These are phyloP conservation scores for Fraxinus americana DNA, from an alignment of 257 asterid genomes.

Conservation along the genomic window DNA sequence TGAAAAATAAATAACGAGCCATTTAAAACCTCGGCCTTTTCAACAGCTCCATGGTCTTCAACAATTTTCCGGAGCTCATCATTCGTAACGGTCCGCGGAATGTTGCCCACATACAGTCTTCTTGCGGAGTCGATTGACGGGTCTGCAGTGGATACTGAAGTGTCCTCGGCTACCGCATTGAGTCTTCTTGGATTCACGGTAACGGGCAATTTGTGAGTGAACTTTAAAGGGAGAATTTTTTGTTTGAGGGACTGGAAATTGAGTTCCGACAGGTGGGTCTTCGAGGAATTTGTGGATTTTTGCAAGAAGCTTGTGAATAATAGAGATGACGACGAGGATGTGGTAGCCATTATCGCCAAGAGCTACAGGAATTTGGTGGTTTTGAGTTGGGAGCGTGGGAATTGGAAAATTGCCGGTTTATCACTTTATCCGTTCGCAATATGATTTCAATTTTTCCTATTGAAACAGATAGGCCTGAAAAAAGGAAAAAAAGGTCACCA, in stretches of 20 bases:
- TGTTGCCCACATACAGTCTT: constrained; percentile 78
- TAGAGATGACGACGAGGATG: constrained; percentile 50
- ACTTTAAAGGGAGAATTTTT: constrained; percentile 32
- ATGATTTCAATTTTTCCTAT: no score
- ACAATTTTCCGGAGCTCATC: constrained; percentile 77
- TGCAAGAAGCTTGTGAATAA: constrained; percentile 47
- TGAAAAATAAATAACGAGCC: neutral
- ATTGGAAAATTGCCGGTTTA: neutral
- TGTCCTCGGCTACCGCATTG: constrained; percentile 59
- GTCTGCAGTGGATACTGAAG: constrained; percentile 60
- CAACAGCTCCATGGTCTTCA: constrained; percentile 78
- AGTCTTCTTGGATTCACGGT: constrained; percentile 28
- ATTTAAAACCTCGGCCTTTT: constrained; percentile 73
- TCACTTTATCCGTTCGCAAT: neutral
- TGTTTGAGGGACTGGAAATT: constrained; percentile 36
- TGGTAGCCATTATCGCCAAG: constrained; percentile 42
- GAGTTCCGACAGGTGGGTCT: constrained; percentile 31
- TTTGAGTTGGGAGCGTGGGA: neutral
- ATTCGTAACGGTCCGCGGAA: constrained; percentile 68
- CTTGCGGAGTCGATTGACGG: constrained; percentile 61
- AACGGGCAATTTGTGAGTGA: constrained; percentile 13
- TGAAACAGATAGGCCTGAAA: no score
- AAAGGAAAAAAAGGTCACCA: no score
- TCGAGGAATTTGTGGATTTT: constrained; percentile 39
- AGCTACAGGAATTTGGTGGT: neutral